phyloP scores from a whole-genome alignment of 2,329 filamentous ascomycete genomes.

The Xylaria hypoxylon region DNA sequence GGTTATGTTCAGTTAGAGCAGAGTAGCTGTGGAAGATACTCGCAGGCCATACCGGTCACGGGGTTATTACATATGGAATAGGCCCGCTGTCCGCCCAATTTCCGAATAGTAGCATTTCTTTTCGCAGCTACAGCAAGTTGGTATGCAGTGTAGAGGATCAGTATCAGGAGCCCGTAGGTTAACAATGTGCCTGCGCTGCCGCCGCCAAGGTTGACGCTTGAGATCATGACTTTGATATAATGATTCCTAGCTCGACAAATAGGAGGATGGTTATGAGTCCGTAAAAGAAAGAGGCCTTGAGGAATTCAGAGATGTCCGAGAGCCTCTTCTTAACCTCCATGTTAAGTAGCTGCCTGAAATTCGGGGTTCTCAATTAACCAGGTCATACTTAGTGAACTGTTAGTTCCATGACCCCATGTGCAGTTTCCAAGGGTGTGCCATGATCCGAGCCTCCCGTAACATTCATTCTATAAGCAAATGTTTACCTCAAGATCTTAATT shows the following conservation, averaged over 20 bases:
- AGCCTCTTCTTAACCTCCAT: neutral
- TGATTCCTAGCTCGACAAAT: neutral
- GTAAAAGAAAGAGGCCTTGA: neutral
- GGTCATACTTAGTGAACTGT: neutral
- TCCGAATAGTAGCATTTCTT: constrained; percentile 35
- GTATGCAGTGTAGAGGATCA: constrained; percentile 25
- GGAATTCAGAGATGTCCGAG: neutral
- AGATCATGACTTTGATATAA: constrained; percentile 19
- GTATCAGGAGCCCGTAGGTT: constrained; percentile 15
- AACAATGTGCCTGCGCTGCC: constrained; percentile 1
- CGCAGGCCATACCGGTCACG: constrained; percentile 25
- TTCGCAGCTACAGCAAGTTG: constrained; percentile 17
- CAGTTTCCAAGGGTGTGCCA: constrained; percentile 3
- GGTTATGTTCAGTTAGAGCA: neutral
- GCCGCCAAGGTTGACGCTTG: constrained; percentile 10
- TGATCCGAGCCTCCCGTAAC: constrained; percentile 2
- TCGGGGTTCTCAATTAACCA: neutral
- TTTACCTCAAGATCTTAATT: neutral
- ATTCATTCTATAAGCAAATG: neutral
- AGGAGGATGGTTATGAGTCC: neutral
- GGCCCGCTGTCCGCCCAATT: constrained; percentile 34
- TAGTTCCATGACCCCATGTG: too few species aligned
- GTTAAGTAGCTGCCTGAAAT: constrained; percentile 27
- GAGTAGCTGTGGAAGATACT: neutral
- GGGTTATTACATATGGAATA: constrained; percentile 32